A percentile compares a stretch with the other conserved stretches of the same genome.
These are phyloP conservation scores for Passiflora organensis DNA, from an alignment of 345 rosid genomes.

Conservation along the genomic window DNA sequence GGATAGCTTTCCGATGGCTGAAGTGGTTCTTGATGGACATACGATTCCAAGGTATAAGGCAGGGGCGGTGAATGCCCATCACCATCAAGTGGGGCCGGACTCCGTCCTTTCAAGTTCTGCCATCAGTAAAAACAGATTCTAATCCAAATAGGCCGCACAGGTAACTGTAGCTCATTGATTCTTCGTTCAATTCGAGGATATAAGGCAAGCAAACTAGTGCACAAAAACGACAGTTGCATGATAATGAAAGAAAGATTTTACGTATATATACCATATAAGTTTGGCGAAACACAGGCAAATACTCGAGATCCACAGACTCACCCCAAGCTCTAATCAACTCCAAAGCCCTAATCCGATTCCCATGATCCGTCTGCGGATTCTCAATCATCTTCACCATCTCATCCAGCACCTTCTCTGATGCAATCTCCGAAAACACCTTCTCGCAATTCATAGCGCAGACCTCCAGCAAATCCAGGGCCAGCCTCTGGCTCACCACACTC, in stretches of 20 bases:
- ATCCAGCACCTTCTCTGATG: conserved; percentile 72
- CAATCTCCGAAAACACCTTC: conserved; percentile 72
- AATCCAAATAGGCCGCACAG: not conserved
- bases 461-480: conserved; percentile 77
- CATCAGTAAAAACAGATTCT: not conserved
- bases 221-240: not conserved
- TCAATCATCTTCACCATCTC: conserved; percentile 80
- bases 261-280: conserved; percentile 49
- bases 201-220: not conserved
- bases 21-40: conserved; percentile 40
- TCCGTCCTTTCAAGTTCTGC: conserved; percentile 54
- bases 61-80: conserved; percentile 26
- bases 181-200: conserved; percentile 9
- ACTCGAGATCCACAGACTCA: conserved; percentile 60
- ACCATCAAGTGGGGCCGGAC: conserved; percentile 17
- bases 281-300: conserved; percentile 74
- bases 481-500: conserved; percentile 47
- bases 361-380: conserved; percentile 42
- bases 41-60: conserved; percentile 48
- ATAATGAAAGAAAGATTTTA: not conserved
- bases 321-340: conserved; percentile 87
- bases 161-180: not conserved
- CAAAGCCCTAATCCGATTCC: conserved; percentile 48
- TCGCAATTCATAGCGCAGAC: conserved; percentile 71
- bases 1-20: conserved; percentile 57